These are phyloP conservation scores for Dactylella cylindrospora DNA, from an alignment of 2,329 filamentous ascomycete genomes.

Conservation along the genomic window DNA sequence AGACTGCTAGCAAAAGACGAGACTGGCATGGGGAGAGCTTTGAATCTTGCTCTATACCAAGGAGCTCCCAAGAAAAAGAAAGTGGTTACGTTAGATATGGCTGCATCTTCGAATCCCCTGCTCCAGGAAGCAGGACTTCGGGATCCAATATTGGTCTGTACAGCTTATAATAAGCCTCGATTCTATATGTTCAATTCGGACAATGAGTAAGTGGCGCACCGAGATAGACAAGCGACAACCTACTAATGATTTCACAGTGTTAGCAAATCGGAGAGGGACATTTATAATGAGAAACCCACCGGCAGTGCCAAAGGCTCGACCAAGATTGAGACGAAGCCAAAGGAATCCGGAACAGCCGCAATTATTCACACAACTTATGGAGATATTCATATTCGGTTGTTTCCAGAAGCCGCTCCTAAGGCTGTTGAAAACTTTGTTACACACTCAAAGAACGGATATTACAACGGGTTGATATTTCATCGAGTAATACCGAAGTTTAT, in stretches of 20 bases:
- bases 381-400: conserved; percentile 90
- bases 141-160: conserved; percentile 84
- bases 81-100: conserved; percentile 93
- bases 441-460: conserved; percentile 85
- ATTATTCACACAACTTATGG: conserved; percentile 90
- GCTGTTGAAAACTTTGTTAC: conserved; percentile 97
- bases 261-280: conserved; percentile 79
- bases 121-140: conserved; percentile 86
- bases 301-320: conserved; percentile 50
- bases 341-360: conserved; percentile 74
- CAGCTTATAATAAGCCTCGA: conserved; percentile 80
- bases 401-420: conserved; percentile 88
- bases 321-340: conserved; percentile 61
- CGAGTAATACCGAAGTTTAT: conserved; percentile 97
- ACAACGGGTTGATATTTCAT: conserved; percentile 97
- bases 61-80: conserved; percentile 93
- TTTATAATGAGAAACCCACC: conserved; percentile 91
- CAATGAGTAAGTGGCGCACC: conserved; percentile 8
- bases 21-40: conserved; percentile 66
- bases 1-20: conserved; percentile 90
- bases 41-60: conserved; percentile 87
- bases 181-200: conserved; percentile 86
- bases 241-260: conserved; percentile 55
- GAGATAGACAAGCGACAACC: conserved; percentile 67
- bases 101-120: conserved; percentile 87